These are phyloP conservation scores for Globisporangium iwayamae DNA, from an alignment of 352 stramenopile species.

Conservation along the genomic window DNA sequence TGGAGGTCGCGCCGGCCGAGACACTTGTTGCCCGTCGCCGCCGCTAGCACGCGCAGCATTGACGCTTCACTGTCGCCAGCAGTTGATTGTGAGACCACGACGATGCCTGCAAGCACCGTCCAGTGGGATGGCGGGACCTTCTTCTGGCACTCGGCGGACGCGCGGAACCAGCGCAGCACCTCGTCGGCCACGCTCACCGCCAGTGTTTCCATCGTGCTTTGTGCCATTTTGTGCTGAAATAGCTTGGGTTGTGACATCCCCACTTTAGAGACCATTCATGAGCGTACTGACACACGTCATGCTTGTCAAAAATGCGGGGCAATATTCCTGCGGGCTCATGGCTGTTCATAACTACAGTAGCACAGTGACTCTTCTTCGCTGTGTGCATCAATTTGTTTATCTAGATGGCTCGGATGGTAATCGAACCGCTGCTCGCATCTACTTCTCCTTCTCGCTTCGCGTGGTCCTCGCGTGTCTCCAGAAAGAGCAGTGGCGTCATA, in stretches of 20 bases:
- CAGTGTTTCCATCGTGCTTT: slow-evolving; percentile 13
- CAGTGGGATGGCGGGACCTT: slow-evolving; percentile 52
- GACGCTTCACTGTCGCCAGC: slow-evolving; percentile 3
- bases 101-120: slow-evolving; percentile 62
- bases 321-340: background rate
- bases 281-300: background rate
- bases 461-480: slow-evolving; percentile 53
- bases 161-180: slow-evolving; percentile 63
- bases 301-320: slow-evolving; percentile 9
- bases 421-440: background rate
- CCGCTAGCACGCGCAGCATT: slow-evolving; percentile 43
- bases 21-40: slow-evolving; percentile 76
- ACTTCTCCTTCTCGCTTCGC: slow-evolving; percentile 14
- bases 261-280: background rate
- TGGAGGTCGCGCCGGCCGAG: slow-evolving; percentile 65
- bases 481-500: slow-evolving; percentile 73
- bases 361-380: too few species aligned
- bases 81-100: slow-evolving; percentile 22
- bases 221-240: background rate
- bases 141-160: slow-evolving; percentile 45
- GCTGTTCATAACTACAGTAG: background rate
- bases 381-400: too few species aligned
- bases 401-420: slow-evolving; percentile 10
- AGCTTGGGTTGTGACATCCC: background rate
- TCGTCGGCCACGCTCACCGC: slow-evolving; percentile 32